Conservation (phyloP, 2,329 filamentous ascomycete genomes). For the Monosporascus sp. region DNA sequence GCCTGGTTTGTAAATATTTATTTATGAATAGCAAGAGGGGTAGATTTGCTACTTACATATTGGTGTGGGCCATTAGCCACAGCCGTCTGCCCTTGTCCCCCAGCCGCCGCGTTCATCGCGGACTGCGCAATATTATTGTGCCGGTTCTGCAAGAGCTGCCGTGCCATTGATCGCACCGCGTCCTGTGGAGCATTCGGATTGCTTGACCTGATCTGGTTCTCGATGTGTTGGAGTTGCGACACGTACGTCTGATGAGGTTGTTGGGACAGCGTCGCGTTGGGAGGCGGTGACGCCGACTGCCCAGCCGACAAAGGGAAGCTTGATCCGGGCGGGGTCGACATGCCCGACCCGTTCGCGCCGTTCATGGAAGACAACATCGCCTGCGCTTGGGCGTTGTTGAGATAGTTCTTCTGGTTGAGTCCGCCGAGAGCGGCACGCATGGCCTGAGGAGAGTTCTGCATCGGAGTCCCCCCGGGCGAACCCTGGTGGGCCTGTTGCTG, state of each 20-base stretch:
- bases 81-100: constrained; percentile 40
- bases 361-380: constrained; percentile 47
- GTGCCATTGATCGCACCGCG: constrained; percentile 44
- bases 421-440: constrained; percentile 37
- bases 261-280: constrained; percentile 33
- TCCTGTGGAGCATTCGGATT: constrained; percentile 47
- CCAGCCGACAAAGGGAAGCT: constrained; percentile 42
- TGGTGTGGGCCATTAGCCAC: constrained; percentile 51
- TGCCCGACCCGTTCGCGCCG: constrained; percentile 34
- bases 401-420: constrained; percentile 46
- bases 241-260: constrained; percentile 42
- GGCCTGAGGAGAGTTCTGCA: constrained; percentile 35
- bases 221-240: constrained; percentile 45
- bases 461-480: constrained; percentile 32
- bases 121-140: constrained; percentile 35
- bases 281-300: constrained; percentile 40
- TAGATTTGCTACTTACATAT: constrained; percentile 34
- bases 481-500: constrained; percentile 27
- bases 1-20: too few relatives aligned
- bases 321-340: constrained; percentile 38
- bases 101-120: constrained; percentile 51
- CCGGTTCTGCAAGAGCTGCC: constrained; percentile 44
- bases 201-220: constrained; percentile 45
- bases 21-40: too few relatives aligned
- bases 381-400: constrained; percentile 43